Conservation (phyloP, 2,329 filamentous ascomycete species). For the Penicillium sp. region DNA sequence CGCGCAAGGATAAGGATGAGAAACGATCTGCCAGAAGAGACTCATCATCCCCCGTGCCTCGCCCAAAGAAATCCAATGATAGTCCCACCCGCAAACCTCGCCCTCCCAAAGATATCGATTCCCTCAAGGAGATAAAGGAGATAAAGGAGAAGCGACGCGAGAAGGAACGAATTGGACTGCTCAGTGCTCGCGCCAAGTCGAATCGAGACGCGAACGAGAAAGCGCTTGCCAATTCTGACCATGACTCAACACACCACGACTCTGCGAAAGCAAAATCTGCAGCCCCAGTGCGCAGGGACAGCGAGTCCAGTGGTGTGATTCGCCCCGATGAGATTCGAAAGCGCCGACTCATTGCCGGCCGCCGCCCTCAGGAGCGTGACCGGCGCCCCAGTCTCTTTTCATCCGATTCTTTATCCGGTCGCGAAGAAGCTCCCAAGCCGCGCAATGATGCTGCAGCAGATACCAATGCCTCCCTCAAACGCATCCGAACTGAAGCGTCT, state of each 20-base stretch:
- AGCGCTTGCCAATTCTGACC: slow-evolving; percentile 31
- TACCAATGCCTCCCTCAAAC: slow-evolving; percentile 34
- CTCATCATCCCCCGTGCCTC: slow-evolving; percentile 42
- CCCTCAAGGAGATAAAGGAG: slow-evolving; percentile 28
- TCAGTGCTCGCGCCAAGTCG: slow-evolving; percentile 22
- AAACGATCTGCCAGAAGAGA: slow-evolving; percentile 33
- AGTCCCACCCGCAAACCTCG: slow-evolving; percentile 32
- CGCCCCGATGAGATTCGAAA: slow-evolving; percentile 39
- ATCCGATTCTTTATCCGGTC: slow-evolving; percentile 41
- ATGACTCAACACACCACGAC: slow-evolving; percentile 30
- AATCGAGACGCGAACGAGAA: slow-evolving; percentile 26
- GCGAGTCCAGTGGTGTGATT: slow-evolving; percentile 28
- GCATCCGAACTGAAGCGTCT: slow-evolving; percentile 43
- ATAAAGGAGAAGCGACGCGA: slow-evolving; percentile 26
- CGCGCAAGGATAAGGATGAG: slow-evolving; percentile 41
- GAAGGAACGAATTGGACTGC: neutral
- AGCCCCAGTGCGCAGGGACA: slow-evolving; percentile 28
- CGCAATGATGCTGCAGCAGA: slow-evolving; percentile 31
- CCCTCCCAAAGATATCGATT: slow-evolving; percentile 23
- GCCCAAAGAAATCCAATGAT: slow-evolving; percentile 31
- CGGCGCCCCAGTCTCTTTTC: slow-evolving; percentile 39
- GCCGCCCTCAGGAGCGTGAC: slow-evolving; percentile 40
- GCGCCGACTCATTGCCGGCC: slow-evolving; percentile 43
- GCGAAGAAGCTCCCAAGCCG: slow-evolving; percentile 36
- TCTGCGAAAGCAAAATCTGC: slow-evolving; percentile 30